These are phyloP conservation scores for Fusarium anguioides DNA, from an alignment of 2,329 filamentous ascomycete genomes.

Conservation along the genomic window DNA sequence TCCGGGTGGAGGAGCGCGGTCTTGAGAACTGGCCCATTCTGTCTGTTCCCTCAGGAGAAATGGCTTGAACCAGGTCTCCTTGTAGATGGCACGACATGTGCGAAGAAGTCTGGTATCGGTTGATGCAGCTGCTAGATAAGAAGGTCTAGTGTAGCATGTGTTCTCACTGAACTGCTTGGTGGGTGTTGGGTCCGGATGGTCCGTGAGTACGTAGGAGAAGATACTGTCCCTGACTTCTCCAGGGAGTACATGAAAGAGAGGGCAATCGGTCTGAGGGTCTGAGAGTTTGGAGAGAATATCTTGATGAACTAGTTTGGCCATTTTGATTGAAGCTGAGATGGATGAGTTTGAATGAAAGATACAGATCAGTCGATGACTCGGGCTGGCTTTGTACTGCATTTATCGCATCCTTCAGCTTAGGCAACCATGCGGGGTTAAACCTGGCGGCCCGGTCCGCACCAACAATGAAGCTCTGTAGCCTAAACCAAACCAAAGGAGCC, in stretches of 20 bases:
- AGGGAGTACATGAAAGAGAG: constrained; percentile 55
- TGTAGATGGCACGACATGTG: constrained; percentile 57
- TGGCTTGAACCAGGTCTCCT: constrained; percentile 57
- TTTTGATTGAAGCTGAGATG: neutral
- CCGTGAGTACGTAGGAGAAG: constrained; percentile 55
- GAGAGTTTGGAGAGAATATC: neutral
- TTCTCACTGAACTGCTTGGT: constrained; percentile 41
- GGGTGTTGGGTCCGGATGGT: constrained; percentile 50
- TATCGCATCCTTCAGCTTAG: neutral
- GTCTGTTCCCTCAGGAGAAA: constrained; percentile 53
- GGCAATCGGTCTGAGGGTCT: constrained; percentile 30
- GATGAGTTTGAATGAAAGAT: neutral
- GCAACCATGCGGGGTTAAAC: constrained; percentile 22
- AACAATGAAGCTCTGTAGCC: neutral
- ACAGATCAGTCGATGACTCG: neutral
- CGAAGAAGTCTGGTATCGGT: constrained; percentile 54
- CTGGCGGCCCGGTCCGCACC: neutral
- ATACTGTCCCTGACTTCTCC: constrained; percentile 62
- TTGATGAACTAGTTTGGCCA: neutral
- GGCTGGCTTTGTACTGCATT: neutral
- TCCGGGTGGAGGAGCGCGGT: constrained; percentile 47
- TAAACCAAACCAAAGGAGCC: neutral
- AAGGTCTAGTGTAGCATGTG: constrained; percentile 55
- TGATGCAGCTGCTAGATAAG: constrained; percentile 52
- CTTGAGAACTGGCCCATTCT: constrained; percentile 50